Percentiles rank a stretch among this genome's conserved stretches.
Conservation (phyloP, 2,329 filamentous ascomycete genomes). For the Neurospora crassa region DNA sequence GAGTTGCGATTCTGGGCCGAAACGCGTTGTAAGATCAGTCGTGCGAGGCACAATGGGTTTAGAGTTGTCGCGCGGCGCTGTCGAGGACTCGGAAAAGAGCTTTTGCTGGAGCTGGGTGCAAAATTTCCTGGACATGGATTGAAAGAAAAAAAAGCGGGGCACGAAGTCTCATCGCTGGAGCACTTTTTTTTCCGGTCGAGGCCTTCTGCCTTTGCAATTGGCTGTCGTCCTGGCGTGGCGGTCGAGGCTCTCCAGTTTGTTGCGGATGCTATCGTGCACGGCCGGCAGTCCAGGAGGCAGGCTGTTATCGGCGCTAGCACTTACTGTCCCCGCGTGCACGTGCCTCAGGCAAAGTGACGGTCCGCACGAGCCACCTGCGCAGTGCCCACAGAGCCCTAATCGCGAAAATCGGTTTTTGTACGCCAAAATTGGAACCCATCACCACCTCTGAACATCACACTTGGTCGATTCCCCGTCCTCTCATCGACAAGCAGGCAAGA, state of each 20-base stretch:
- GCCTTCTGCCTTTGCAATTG: not conserved
- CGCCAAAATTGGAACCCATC: conserved; percentile 20
- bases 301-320: conserved; percentile 4
- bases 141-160: conserved; percentile 17
- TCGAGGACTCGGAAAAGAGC: conserved; percentile 15
- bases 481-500: conserved; percentile 42
- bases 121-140: conserved; percentile 18
- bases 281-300: not conserved
- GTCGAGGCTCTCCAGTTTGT: not conserved
- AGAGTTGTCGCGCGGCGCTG: conserved; percentile 10
- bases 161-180: not conserved
- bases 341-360: conserved; percentile 13
- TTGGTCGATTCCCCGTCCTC: conserved; percentile 43
- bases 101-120: conserved; percentile 19
- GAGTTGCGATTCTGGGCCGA: not conserved
- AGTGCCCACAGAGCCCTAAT: conserved; percentile 21
- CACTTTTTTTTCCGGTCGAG: conserved; percentile 10
- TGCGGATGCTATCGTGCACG: not conserved
- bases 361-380: conserved; percentile 17
- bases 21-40: conserved; percentile 3
- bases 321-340: not conserved
- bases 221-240: not conserved
- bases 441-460: conserved; percentile 38
- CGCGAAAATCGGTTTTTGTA: conserved; percentile 20
- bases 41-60: conserved; percentile 16